Conservation (phyloP, 371 early-diverging fungal genomes). For the Lichtheimia ornata region DNA sequence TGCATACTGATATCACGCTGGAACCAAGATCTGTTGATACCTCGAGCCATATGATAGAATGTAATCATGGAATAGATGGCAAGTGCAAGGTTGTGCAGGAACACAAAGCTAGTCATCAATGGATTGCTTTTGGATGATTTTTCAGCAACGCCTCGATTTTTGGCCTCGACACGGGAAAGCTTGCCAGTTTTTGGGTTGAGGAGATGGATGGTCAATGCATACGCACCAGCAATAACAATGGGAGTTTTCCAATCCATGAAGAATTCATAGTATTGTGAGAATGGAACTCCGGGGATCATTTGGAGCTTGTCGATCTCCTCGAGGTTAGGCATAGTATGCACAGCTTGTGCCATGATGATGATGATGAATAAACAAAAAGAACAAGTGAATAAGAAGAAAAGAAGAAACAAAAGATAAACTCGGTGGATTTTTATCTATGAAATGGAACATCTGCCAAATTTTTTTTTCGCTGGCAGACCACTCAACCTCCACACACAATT, state of each 20-base stretch:
- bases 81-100: slow-evolving; percentile 71
- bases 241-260: slow-evolving; percentile 81
- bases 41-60: slow-evolving; percentile 62
- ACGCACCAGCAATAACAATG: slow-evolving; percentile 58
- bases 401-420: slow-evolving; percentile 4
- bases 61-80: slow-evolving; percentile 73
- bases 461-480: slow-evolving; percentile 1
- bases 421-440: slow-evolving; percentile 18
- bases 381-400: slow-evolving; percentile 7
- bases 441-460: neutral
- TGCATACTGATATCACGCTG: slow-evolving; percentile 27
- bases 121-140: slow-evolving; percentile 38
- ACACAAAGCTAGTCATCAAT: slow-evolving; percentile 67
- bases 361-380: neutral
- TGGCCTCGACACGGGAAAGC: slow-evolving; percentile 55
- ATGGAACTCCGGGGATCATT: slow-evolving; percentile 56
- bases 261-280: slow-evolving; percentile 64
- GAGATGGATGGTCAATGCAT: slow-evolving; percentile 27
- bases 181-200: slow-evolving; percentile 65
- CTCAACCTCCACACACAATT: too few species aligned
- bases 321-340: neutral
- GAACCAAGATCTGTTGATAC: slow-evolving; percentile 55
- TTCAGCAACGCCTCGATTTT: slow-evolving; percentile 35
- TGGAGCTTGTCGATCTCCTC: slow-evolving; percentile 34
- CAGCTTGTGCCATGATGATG: neutral